Conservation (phyloP, 352 stramenopile species). For the Pythium aphanidermatum region DNA sequence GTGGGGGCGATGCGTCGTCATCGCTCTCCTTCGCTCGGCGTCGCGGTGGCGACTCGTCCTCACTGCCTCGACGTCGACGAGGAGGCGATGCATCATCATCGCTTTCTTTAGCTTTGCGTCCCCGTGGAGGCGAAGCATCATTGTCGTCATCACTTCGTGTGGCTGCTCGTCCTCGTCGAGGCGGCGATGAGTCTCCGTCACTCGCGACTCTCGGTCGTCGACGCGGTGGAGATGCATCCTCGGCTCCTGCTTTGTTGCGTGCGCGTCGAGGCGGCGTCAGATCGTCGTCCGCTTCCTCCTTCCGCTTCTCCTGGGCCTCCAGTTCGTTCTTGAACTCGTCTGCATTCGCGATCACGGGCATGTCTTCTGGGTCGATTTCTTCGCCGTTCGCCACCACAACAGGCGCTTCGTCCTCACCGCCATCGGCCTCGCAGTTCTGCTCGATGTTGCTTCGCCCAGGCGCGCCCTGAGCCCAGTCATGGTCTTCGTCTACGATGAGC, state of each 20-base stretch:
- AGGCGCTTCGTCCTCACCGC: constrained; percentile 36
- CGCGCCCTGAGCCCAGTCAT: constrained; percentile 45
- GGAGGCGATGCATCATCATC: constrained; percentile 12
- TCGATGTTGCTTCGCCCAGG: constrained; percentile 43
- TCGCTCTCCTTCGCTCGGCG: constrained; percentile 1
- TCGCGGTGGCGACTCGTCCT: constrained; percentile 11
- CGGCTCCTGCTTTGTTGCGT: not conserved
- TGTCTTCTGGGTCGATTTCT: constrained; percentile 49
- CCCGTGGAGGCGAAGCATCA: constrained; percentile 12
- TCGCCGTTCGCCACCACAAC: constrained; percentile 42
- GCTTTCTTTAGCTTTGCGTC: not conserved
- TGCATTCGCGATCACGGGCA: constrained; percentile 68
- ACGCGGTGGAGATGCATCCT: constrained; percentile 13
- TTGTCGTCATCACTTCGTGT: constrained; percentile 3
- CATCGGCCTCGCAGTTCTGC: constrained; percentile 57
- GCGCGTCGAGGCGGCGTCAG: constrained; percentile 35
- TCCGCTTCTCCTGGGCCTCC: constrained; percentile 20
- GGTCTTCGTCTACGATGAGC: constrained; percentile 54
- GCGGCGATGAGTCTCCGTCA: constrained; percentile 26
- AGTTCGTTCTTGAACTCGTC: constrained; percentile 57
- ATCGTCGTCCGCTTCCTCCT: constrained; percentile 24
- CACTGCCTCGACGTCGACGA: no score
- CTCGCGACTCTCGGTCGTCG: no score
- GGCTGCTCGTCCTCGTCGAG: constrained; percentile 15
- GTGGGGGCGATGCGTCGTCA: constrained; percentile 2